Evolutionary conservation across 345 rosid species (phyloP).

Genomic region (Mercurialis annua): DNA sequence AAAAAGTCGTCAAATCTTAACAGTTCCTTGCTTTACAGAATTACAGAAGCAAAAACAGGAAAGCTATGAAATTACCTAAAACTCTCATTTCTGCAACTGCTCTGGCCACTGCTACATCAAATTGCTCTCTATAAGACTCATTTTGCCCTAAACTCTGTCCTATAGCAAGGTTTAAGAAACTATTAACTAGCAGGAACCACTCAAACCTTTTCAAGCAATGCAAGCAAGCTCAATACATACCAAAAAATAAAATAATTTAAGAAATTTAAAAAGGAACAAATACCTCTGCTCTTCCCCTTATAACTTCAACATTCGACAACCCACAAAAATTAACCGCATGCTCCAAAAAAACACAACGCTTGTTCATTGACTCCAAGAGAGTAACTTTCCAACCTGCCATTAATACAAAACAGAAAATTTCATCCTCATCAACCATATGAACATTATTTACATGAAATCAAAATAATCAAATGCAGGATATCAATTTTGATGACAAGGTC

Average conservation of each 20-base stretch:
- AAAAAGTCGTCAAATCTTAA: constrained; percentile 9
- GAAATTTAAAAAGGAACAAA: neutral
- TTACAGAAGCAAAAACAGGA: constrained; percentile 3
- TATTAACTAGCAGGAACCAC: neutral
- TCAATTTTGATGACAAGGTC: too few species aligned
- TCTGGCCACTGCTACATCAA: constrained; percentile 92
- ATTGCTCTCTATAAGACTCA: constrained; percentile 59
- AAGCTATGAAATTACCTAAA: constrained; percentile 46
- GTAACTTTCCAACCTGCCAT: constrained; percentile 81
- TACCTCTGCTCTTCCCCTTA: constrained; percentile 96
- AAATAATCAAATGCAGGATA: too few species aligned
- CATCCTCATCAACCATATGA: too few species aligned
- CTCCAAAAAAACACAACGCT: constrained; percentile 87
- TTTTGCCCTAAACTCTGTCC: constrained; percentile 75
- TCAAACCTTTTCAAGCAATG: too few species aligned
- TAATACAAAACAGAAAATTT: neutral
- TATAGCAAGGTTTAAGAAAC: constrained; percentile 22
- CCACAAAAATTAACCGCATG: constrained; percentile 60
- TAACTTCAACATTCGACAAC: constrained; percentile 60
- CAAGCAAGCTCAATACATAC: neutral
- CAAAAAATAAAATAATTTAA: too few species aligned
- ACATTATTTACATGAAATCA: too few species aligned
- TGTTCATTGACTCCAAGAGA: constrained; percentile 74
- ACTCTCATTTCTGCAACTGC: constrained; percentile 96
- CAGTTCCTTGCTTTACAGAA: constrained; percentile 9